Base-by-base conservation (phyloP, 495 filamentous ascomycete genomes). In the Geopyxis carbonaria region DNA sequence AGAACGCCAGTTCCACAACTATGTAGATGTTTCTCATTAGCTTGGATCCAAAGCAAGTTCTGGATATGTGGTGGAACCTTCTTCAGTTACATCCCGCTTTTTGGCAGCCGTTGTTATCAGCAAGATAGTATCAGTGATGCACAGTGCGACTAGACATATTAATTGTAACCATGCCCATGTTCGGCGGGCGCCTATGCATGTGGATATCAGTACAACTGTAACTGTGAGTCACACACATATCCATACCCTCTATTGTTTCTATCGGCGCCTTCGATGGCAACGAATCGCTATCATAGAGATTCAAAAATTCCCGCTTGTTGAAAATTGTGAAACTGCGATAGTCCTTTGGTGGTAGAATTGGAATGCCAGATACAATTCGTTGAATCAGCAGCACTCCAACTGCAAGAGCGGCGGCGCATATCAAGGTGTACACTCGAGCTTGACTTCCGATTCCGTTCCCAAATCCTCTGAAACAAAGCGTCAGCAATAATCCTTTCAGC, bases 301-400 rank as follows among this genome's bases (percentile, higher is more conserved):
- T 40, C 4, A 49, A 16, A 34, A 54, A 54, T 20, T 54, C 45
- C 4, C 31, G 30, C 31, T 53, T 53, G 33, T 49, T 54, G 22
- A 46, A 47, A 18, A 54, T 34, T 21, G 34, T 40, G 23, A 51
- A 51, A 14, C 22, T 36, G 2, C 32, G 48, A 14, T 51, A 46
- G 15, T 45, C 36, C 28, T 22, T 45, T 2, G 48, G 34, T 18
- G 38, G 33, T 8, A 46, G 36, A 24, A 51, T 51, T n/a, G 47
- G 43, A 14, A 43, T 34, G 2, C 44, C 25, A 6, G 44, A 30
- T 11, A 36, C 29, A 9, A 48, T 18, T 28, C 46, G 46, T n/a
- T 27, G 33, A 21, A 39, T 25, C 18, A 48, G 19, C 10, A 50
- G 22, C 21, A 48, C 19, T 10, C 25, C 18, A 30, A 50, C 22